phyloP scores from a whole-genome alignment of 2,329 filamentous ascomycete genomes.

The Penicillium sp. region DNA sequence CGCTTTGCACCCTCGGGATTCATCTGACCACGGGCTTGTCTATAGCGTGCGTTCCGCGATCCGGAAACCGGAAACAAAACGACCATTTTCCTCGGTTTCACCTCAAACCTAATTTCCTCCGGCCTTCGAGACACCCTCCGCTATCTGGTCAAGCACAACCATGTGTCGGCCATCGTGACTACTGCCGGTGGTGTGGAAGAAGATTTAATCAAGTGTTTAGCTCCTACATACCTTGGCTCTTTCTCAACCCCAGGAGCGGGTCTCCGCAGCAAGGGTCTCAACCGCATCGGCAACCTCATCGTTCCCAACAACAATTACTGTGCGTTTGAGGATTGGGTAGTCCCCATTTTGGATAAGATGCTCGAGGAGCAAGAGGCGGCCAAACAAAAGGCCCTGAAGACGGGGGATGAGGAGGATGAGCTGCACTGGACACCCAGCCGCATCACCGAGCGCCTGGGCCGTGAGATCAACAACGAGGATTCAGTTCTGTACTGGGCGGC shows the following conservation, averaged over 20 bases:
- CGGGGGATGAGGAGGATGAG: constrained; percentile 59
- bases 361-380: constrained; percentile 87
- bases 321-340: constrained; percentile 94
- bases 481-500: constrained; percentile 98
- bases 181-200: constrained; percentile 96
- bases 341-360: constrained; percentile 94
- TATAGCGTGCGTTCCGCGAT: constrained; percentile 75
- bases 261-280: constrained; percentile 82
- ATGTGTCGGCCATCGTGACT: constrained; percentile 91
- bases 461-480: constrained; percentile 89
- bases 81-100: constrained; percentile 97
- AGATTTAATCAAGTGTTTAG: constrained; percentile 97
- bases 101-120: constrained; percentile 95
- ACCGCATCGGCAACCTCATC: constrained; percentile 92
- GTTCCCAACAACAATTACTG: constrained; percentile 98
- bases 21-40: constrained; percentile 10
- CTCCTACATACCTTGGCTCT: constrained; percentile 86
- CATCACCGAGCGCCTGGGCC: constrained; percentile 84
- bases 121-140: constrained; percentile 88
- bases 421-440: constrained; percentile 93
- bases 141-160: constrained; percentile 88
- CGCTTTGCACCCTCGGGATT: not conserved
- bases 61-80: constrained; percentile 76
- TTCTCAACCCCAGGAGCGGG: constrained; percentile 77
- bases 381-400: constrained; percentile 55